Evolutionary conservation across 441 rosid species (phyloP), one percentile per base, ranked within the genome.

Genomic region (Erysimum pusillum): DNA sequence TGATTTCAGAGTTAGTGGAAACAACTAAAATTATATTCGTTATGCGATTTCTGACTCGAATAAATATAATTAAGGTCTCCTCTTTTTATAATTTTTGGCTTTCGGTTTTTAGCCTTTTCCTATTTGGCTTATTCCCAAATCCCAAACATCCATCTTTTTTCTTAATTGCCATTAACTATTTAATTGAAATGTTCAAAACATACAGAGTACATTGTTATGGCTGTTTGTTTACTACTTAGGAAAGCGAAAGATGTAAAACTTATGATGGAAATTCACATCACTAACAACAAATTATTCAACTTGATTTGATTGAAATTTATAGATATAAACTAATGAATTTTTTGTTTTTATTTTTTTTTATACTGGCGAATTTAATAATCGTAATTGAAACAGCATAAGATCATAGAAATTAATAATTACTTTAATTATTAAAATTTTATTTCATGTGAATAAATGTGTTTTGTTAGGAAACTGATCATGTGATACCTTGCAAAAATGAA

Each of bases 161-260:
- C 41, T 69, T 76, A 62, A 62, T 69, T 76, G 75, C 42, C 65
- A 76, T 65, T 53, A 69, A 34, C 75, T 68, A 38, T 69, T 61
- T 52, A 69, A 60, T 61, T 25, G 35, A 20, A 34, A 53, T 53
- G 34, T 62, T 52, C 63, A 34, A 39, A 60, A 34, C 38, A 52
- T 52, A 41, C 39, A 46, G n/a, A n/a, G 41, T 52, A 41, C 39
- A 46, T 52, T 49, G 9, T 51, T 39, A 51, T 32, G n/a, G 56
- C 46, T 41, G 38, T 22, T 22, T 22, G n/a, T 38, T 59, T 49
- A 38, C 25, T 67, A 44, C 25, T 13, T 12, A 38, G 41, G 41
- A 41, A 46, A 75, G 6, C 34, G 58, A 41, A 65, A 28, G 20
- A 59, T 66, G 41, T 46, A 45, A 17, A 18, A 7, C 9, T 5